A percentile compares a stretch with the other conserved stretches of the same genome.
These are phyloP conservation scores for Malus sylvestris DNA, from an alignment of 306 rosid genomes.

Conservation along the genomic window DNA sequence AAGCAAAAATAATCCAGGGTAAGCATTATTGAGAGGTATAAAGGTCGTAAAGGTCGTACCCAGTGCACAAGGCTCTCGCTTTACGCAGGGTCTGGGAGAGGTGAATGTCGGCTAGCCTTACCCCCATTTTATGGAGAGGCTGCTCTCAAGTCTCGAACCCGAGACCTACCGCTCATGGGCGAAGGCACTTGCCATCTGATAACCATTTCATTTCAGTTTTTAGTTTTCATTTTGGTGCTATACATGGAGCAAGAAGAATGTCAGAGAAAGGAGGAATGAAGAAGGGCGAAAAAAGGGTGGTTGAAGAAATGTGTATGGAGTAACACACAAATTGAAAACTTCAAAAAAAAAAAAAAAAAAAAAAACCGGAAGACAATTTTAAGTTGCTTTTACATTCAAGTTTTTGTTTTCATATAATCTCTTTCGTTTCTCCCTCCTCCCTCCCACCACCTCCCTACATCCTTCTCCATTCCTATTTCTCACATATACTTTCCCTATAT, in stretches of 20 bases:
- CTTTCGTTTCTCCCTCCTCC: neutral
- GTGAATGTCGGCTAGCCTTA: too few species aligned
- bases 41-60: too few species aligned
- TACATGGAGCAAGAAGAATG: too few species aligned
- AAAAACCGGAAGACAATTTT: neutral
- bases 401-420: neutral
- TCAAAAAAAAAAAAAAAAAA: too few species aligned
- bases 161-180: too few species aligned
- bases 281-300: too few species aligned
- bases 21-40: slow-evolving; percentile 11
- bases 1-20: slow-evolving; percentile 9
- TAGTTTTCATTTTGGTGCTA: neutral
- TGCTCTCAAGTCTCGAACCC: too few species aligned
- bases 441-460: neutral
- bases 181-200: too few species aligned
- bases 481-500: neutral
- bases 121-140: too few species aligned
- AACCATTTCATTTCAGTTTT: neutral
- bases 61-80: too few species aligned
- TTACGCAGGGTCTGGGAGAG: too few species aligned
- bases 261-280: too few species aligned
- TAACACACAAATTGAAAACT: neutral
- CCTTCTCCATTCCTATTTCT: neutral
- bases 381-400: neutral
- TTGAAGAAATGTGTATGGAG: neutral